Base-by-base conservation (phyloP, 805 yeast genomes). In the Cyberlindnera veronae region DNA sequence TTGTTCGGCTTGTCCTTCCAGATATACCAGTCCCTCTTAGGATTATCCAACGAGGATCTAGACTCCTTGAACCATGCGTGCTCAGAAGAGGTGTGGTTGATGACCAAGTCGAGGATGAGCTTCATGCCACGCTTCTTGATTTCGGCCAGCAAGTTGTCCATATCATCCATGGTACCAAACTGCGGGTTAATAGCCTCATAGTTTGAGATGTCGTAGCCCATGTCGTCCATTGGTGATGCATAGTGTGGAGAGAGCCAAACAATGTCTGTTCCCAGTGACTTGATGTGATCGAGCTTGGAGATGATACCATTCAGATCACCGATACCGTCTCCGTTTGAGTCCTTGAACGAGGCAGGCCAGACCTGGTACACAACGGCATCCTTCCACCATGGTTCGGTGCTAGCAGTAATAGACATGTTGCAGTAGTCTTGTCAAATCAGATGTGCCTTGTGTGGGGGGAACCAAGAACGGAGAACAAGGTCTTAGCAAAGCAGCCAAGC, bases 61-160 rank as follows among this genome's bases (percentile, higher is more conserved):
- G 79, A 72, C 52, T 77, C 78, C 53, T 73, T 62, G 62, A 77
- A 77, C 82, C 82, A 77, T 34, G 59, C 64, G 58, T 77, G 82
- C 54, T 72, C 72, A 29, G 66, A 56, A 2, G 81, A 75, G 18
- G 79, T 71, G 55, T 77, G 83, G 63, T 77, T 77, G 52, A 77
- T 68, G 34, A 77, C 82, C 56, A 77, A 63, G 57, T 77, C 83
- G 43, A 74, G 59, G 35, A 77, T 65, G 47, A 77, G 55, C 48
- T 65, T 73, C 70, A 77, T 67, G 29, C 72, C 79, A 29, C 78
- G 60, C 31, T 63, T 52, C 52, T 77, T 79, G 28, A 64, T 48
- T 44, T 66, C 77, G 13, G 60, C 57, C 45, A 77, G 69, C 56
- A 77, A 65, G 21, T 54, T 46, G 49, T 73, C 73, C 68, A 73